Conservation (phyloP, 2,329 filamentous ascomycete genomes). For the Chrysoporthe cubensis region DNA sequence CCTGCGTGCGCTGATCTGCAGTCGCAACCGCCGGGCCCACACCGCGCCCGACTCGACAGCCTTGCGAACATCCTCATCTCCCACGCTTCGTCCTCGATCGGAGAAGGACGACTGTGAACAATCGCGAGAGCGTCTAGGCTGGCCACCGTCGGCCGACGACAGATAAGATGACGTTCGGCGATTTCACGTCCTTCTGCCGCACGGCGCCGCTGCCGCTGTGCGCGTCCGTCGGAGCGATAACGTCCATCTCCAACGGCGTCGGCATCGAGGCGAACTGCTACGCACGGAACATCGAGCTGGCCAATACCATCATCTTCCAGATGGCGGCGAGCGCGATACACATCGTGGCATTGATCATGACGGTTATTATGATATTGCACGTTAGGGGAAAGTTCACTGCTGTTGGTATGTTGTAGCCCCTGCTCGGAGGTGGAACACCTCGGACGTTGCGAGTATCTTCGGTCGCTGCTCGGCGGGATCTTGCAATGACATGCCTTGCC, state of each 20-base stretch:
- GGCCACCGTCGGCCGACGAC: not conserved
- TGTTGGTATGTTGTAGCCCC: slow-evolving; percentile 67
- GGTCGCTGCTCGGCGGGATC: not conserved
- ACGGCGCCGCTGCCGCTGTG: slow-evolving; percentile 87
- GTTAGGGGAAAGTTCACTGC: slow-evolving; percentile 97
- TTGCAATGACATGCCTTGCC: not conserved
- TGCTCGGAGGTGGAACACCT: not conserved
- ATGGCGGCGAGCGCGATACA: slow-evolving; percentile 90
- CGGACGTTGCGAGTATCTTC: not conserved
- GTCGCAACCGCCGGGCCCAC: slow-evolving; percentile 6
- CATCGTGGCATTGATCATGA: slow-evolving; percentile 89
- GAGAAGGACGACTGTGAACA: slow-evolving; percentile 4
- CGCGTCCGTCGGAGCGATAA: slow-evolving; percentile 77
- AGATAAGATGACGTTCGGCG: slow-evolving; percentile 80
- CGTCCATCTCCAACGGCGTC: slow-evolving; percentile 66
- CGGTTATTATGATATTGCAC: slow-evolving; percentile 95
- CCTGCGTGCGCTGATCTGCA: slow-evolving; percentile 6
- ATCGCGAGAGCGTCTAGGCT: slow-evolving; percentile 5
- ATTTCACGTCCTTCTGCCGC: slow-evolving; percentile 85
- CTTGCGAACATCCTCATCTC: slow-evolving; percentile 9
- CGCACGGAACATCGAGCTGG: slow-evolving; percentile 90
- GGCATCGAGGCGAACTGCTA: slow-evolving; percentile 92
- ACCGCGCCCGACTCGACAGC: slow-evolving; percentile 12
- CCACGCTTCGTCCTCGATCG: not conserved
- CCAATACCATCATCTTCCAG: slow-evolving; percentile 98